phyloP scores from a whole-genome alignment of 106 monocot species.

The Alisma plantagoaquatica region DNA sequence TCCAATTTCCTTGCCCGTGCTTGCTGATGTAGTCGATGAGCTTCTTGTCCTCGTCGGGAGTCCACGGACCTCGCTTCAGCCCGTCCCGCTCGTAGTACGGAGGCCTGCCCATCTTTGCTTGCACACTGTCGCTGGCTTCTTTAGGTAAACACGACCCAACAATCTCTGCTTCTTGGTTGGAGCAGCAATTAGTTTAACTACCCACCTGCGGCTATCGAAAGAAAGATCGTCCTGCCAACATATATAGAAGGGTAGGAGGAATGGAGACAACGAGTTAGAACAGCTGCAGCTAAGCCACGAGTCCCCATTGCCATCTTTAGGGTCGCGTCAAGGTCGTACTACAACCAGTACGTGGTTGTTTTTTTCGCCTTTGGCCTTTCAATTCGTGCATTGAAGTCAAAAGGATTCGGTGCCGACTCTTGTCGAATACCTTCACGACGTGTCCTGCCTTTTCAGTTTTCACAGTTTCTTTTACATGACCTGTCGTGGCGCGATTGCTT shows the following conservation, averaged over 20 bases:
- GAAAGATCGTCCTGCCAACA: too few species aligned
- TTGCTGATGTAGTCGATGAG: conserved; percentile 11
- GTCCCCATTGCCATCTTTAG: too few species aligned
- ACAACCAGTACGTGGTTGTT: too few species aligned
- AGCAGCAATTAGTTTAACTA: background rate
- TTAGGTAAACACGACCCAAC: background rate
- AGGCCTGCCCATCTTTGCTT: conserved; percentile 4
- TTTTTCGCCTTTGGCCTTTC: too few species aligned
- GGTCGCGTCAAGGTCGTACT: too few species aligned
- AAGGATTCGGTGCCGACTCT: conserved; percentile 12
- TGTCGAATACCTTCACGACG: too few species aligned
- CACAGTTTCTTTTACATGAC: too few species aligned
- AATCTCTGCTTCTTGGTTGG: background rate
- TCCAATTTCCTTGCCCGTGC: conserved; percentile 9
- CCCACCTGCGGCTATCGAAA: background rate
- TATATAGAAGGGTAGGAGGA: background rate
- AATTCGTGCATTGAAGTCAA: too few species aligned
- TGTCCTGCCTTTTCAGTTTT: too few species aligned
- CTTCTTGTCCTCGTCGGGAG: conserved; percentile 12
- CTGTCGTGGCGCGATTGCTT: too few species aligned
- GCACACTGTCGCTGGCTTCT: background rate
- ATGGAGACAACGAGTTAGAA: background rate
- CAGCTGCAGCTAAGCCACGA: too few species aligned
- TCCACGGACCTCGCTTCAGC: conserved; percentile 11
- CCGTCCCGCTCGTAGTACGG: background rate